phyloP scores from a whole-genome alignment of 2,329 filamentous ascomycete species.

The Trichophyton benhamiae region DNA sequence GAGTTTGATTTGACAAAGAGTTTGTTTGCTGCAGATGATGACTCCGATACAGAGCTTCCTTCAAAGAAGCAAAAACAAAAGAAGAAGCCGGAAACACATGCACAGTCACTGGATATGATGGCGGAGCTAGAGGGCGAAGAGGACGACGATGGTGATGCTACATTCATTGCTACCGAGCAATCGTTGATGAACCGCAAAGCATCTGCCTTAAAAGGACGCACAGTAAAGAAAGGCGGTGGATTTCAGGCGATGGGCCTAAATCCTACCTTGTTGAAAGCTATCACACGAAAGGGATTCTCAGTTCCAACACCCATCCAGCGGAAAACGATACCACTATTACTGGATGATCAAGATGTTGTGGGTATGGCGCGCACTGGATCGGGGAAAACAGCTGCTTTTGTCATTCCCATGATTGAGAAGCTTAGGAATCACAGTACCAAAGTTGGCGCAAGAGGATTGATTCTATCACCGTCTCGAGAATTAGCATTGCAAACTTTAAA shows the following conservation, averaged over 20 bases:
- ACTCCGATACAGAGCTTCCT: constrained; percentile 33
- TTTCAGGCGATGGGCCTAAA: constrained; percentile 93
- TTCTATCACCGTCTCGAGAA: constrained; percentile 87
- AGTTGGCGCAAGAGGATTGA: constrained; percentile 73
- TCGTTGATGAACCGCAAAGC: constrained; percentile 78
- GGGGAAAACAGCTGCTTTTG: constrained; percentile 95
- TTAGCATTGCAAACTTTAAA: constrained; percentile 89
- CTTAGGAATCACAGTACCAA: constrained; percentile 76
- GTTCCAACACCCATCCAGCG: constrained; percentile 95
- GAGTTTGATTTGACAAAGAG: constrained; percentile 81
- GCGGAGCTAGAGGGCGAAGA: constrained; percentile 44
- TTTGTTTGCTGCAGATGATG: constrained; percentile 53
- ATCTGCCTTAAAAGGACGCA: constrained; percentile 68
- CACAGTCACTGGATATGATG: constrained; percentile 41
- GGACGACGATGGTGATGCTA: constrained; percentile 56
- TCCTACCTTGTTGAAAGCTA: constrained; percentile 73
- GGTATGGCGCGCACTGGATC: constrained; percentile 98
- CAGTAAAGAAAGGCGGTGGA: constrained; percentile 87
- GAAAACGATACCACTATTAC: constrained; percentile 83
- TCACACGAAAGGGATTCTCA: constrained; percentile 84
- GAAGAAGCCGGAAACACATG: constrained; percentile 22
- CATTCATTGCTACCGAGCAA: constrained; percentile 81
- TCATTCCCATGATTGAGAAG: constrained; percentile 95
- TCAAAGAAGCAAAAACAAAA: constrained; percentile 32
- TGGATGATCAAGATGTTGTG: constrained; percentile 89